A percentile compares a stretch with the other conserved stretches of the same genome.
Conservation (phyloP, 2,329 filamentous ascomycete species). For the Cercospora sp. region DNA sequence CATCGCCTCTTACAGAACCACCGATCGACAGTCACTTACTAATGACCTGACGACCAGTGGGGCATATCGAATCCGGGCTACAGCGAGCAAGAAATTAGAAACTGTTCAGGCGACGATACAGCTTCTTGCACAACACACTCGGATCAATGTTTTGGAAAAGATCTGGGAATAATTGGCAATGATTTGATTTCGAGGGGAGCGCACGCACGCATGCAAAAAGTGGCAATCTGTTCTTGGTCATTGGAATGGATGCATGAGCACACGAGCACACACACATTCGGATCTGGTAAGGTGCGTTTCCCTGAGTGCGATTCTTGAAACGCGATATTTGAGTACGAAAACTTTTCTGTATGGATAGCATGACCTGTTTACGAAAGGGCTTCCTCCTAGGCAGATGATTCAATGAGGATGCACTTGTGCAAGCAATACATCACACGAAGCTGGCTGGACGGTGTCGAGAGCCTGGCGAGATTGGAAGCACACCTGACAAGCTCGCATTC, state of each 20-base stretch:
- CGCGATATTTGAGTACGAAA: neutral
- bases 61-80: constrained; percentile 8
- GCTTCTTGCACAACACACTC: constrained; percentile 5
- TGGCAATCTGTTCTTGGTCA: neutral
- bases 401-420: neutral
- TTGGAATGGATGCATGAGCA: constrained; percentile 3
- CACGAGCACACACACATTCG: neutral
- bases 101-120: constrained; percentile 10
- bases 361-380: constrained; percentile 6
- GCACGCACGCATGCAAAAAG: constrained; percentile 1
- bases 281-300: neutral
- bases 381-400: neutral
- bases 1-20: constrained; percentile 11
- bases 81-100: constrained; percentile 4
- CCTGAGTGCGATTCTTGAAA: neutral
- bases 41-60: constrained; percentile 6
- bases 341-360: constrained; percentile 12
- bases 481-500: neutral
- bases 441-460: neutral
- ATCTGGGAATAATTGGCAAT: constrained; percentile 10
- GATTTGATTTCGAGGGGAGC: constrained; percentile 1
- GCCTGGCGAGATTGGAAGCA: neutral
- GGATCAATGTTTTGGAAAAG: neutral
- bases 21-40: constrained; percentile 1
- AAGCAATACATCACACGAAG: neutral